A percentile compares a stretch with the other conserved stretches of the same genome.
These are phyloP conservation scores for Ophiostoma novo-ulmi DNA, from an alignment of 2,329 filamentous ascomycete genomes.

Conservation along the genomic window DNA sequence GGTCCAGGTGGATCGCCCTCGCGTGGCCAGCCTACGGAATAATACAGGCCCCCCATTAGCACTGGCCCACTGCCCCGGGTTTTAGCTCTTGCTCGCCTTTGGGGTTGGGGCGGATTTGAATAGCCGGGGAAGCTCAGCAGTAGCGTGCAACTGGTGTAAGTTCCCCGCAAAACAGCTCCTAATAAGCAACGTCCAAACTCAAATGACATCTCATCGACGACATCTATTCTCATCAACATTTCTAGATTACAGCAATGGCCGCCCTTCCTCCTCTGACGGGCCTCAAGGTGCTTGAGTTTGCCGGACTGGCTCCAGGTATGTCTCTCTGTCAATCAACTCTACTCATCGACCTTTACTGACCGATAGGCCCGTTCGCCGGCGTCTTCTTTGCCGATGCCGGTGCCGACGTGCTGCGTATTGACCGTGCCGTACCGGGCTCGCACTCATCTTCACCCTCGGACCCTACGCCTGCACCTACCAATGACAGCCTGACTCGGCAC, in stretches of 20 bases:
- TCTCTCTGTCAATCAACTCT: neutral
- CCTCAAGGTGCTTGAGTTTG: conserved; percentile 56
- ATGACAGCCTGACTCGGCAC: conserved; percentile 71
- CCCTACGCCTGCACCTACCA: conserved; percentile 41
- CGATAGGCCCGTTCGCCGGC: conserved; percentile 71
- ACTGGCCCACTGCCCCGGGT: neutral
- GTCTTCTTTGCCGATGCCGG: conserved; percentile 86
- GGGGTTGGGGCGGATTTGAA: neutral
- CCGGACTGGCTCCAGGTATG: conserved; percentile 58
- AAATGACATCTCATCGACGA: neutral
- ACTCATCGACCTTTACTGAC: neutral
- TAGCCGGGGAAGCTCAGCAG: neutral
- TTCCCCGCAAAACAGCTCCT: conserved; percentile 1
- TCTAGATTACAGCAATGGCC: conserved; percentile 33
- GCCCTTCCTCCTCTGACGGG: conserved; percentile 43
- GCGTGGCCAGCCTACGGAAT: neutral
- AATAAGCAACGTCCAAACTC: neutral
- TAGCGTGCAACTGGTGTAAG: conserved; percentile 5
- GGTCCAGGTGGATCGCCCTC: neutral
- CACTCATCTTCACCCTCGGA: conserved; percentile 35
- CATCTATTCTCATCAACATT: neutral
- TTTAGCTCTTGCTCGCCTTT: neutral
- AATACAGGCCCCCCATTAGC: neutral
- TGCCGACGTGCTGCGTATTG: conserved; percentile 80
- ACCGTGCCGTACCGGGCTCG: conserved; percentile 51